Base-by-base conservation (phyloP, 306 rosid species). In the Cercis canadensis region DNA sequence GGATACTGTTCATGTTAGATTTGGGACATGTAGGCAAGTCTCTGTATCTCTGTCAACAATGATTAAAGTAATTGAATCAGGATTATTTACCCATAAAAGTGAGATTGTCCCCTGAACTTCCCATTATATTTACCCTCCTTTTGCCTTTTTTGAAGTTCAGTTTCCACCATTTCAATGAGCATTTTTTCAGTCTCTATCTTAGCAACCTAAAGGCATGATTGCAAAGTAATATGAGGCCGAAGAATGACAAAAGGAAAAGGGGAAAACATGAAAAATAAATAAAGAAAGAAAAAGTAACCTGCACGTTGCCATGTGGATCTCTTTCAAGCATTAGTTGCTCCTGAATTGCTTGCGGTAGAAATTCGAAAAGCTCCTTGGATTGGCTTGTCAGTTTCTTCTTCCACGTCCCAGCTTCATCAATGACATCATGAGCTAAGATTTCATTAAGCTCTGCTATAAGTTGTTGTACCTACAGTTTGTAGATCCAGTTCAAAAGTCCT, bases 131-230 rank as follows among this genome's bases (percentile, higher is more conserved):
- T 61, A 59, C 85, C 82, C 56, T 78, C 87, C 69, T 81, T 76
- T 80, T 62, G 80, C 78, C 80, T 82, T 62, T 87, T 87, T 66
- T 57, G 79, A 75, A 87, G 85, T 74, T 87, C 89, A 13, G 87
- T 82, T 65, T 87, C 89, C 73, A 72, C 92, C 92, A 87, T 87
- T 83, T 87, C 87, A 52, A 87, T 82, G 66, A 87, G 92, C 92
- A 87, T 87, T 76, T 87, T 87, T 81, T 87, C 92, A 62, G 92
- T 87, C 72, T 87, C 92, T 70, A 87, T 87, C 70, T 68, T 84
- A 32, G 92, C 92, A 40, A 87, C 92, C 92, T 87, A 53, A 33
- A 7, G 11, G 36, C 33, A 9, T 52, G 17, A 31, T 12, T 8
- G 39, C 13, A 52, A 18, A 7, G 4, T 52, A 18, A 18, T 52